Conservation (phyloP, 169 alveolate genomes). For the Eimeria falciformis region DNA sequence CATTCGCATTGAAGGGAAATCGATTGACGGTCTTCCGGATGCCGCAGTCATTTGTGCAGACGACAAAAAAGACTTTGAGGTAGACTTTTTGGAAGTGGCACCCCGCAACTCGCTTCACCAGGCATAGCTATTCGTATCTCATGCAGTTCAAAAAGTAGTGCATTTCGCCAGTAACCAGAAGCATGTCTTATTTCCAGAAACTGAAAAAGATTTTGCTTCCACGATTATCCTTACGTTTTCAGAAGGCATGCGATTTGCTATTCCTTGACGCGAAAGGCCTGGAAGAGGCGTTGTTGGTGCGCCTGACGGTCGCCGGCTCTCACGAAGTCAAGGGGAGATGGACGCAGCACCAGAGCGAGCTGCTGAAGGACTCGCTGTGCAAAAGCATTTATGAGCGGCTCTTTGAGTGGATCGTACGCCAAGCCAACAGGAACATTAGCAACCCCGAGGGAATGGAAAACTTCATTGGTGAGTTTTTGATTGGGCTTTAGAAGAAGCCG, state of each 20-base stretch:
- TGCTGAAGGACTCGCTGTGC: constrained; percentile 89
- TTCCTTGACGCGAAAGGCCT: constrained; percentile 80
- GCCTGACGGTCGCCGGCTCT: constrained; percentile 81
- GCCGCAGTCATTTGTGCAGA: constrained; percentile 89
- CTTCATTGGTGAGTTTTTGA: constrained; percentile 91
- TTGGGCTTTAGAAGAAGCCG: too few relatives aligned
- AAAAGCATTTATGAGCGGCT: constrained; percentile 96
- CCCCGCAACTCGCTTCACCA: constrained; percentile 81
- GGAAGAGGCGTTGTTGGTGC: constrained; percentile 1
- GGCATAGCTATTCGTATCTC: constrained; percentile 87
- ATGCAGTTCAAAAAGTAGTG: too few relatives aligned
- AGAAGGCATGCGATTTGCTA: constrained; percentile 88
- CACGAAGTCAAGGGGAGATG: constrained; percentile 88
- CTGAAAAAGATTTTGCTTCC: too few relatives aligned
- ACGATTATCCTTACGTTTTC: constrained; percentile 68
- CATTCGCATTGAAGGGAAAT: constrained; percentile 90
- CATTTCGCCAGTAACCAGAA: too few relatives aligned
- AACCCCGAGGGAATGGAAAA: constrained; percentile 88
- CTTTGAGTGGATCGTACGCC: constrained; percentile 95
- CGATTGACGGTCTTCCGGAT: constrained; percentile 88
- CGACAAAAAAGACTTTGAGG: constrained; percentile 80
- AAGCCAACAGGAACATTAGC: constrained; percentile 93
- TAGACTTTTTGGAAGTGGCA: too few relatives aligned
- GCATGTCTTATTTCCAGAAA: too few relatives aligned
- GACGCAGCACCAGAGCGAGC: constrained; percentile 88